A percentile compares a stretch with the other conserved stretches of the same genome.
phyloP scores from a whole-genome alignment of 345 rosid genomes.

The Carallia brachiata region DNA sequence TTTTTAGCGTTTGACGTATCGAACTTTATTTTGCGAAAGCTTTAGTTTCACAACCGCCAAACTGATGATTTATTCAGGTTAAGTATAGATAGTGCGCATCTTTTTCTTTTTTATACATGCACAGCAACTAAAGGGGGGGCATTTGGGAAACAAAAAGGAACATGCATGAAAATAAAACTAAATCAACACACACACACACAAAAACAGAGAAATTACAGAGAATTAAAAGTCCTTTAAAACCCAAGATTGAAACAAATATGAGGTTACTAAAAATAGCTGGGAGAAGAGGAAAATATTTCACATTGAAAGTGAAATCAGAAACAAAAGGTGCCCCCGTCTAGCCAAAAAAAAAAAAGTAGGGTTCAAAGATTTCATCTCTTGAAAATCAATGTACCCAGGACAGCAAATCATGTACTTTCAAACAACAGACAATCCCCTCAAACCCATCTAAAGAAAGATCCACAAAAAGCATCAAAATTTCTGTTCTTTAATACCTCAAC shows the following conservation, averaged over 20 bases:
- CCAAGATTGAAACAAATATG: no score
- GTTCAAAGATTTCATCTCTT: conserved; percentile 1
- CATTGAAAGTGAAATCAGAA: conserved; percentile 5
- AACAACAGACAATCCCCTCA: background rate
- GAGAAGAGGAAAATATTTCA: background rate
- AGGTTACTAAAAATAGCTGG: background rate
- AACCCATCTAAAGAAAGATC: conserved; percentile 19
- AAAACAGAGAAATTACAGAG: background rate
- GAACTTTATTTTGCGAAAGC: background rate
- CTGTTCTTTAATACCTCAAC: background rate
- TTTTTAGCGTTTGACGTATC: background rate
- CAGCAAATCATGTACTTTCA: background rate
- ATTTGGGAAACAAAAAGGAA: no score
- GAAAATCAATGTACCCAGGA: background rate
- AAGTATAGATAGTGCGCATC: background rate
- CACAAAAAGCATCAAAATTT: conserved; percentile 9
- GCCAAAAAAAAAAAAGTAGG: background rate
- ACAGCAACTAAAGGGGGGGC: background rate
- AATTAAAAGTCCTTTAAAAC: background rate
- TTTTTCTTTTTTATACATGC: background rate
- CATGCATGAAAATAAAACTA: background rate
- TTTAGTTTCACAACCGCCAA: background rate
- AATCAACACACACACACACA: background rate
- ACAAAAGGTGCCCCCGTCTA: background rate
- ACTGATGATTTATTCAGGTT: background rate